Evolutionary conservation across 2,329 filamentous ascomycete genomes (phyloP).

Genomic region (Scytalidium lignicola): DNA sequence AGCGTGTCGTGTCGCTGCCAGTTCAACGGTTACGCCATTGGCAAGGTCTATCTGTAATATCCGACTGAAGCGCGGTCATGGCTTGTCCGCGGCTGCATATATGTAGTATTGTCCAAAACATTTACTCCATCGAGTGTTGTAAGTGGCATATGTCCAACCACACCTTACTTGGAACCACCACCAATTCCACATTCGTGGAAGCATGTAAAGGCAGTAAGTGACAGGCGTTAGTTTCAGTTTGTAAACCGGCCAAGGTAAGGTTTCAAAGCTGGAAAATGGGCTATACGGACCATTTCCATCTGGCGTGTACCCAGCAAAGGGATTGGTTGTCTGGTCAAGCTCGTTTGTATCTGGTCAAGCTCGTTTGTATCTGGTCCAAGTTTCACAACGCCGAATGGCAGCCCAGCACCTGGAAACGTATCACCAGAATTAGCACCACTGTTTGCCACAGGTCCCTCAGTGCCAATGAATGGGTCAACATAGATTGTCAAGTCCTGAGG

Average conservation of each 20-base stretch:
- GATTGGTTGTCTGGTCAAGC: constrained; percentile 1
- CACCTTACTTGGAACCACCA: constrained; percentile 53
- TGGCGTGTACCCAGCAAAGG: constrained; percentile 32
- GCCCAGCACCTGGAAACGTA: constrained; percentile 13
- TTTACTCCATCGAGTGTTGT: constrained; percentile 34
- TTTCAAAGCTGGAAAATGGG: not conserved
- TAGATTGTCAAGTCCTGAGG: constrained; percentile 15
- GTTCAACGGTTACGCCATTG: constrained; percentile 43
- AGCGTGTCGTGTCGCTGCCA: constrained; percentile 43
- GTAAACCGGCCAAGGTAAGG: no score
- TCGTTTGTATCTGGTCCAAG: constrained; percentile 11
- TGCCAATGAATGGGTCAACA: constrained; percentile 46
- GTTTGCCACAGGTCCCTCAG: constrained; percentile 33
- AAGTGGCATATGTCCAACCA: constrained; percentile 45
- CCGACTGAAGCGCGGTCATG: constrained; percentile 44
- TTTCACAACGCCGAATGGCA: constrained; percentile 18
- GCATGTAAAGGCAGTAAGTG: constrained; percentile 45
- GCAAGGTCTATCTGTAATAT: constrained; percentile 45
- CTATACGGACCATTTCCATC: constrained; percentile 27
- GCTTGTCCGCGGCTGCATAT: constrained; percentile 37
- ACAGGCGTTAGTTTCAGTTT: not conserved
- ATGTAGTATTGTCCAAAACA: constrained; percentile 42
- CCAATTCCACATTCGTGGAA: constrained; percentile 54
- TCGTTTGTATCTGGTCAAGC: constrained; percentile 6
- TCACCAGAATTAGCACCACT: constrained; percentile 13